Percentiles rank a stretch among this genome's conserved stretches.
These are phyloP conservation scores for Populus deltoides DNA, from an alignment of 345 rosid species.

Conservation along the genomic window DNA sequence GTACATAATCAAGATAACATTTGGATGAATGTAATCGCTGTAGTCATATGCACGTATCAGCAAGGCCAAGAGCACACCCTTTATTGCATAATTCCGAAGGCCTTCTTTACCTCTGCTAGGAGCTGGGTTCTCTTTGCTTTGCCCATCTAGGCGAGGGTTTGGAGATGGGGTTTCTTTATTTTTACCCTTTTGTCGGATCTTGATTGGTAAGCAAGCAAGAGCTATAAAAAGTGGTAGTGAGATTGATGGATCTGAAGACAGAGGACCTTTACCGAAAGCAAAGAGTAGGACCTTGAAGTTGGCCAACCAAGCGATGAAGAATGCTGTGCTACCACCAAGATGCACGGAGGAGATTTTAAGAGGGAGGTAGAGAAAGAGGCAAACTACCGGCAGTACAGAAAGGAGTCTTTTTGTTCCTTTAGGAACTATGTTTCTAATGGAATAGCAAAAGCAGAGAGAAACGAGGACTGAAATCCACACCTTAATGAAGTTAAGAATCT, in stretches of 20 bases:
- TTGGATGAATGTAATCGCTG: slow-evolving; percentile 9
- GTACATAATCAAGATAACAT: not conserved
- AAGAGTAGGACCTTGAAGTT: slow-evolving; percentile 30
- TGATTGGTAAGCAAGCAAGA: slow-evolving; percentile 17
- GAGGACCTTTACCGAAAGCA: slow-evolving; percentile 25
- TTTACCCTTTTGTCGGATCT: not conserved
- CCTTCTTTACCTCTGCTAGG: not conserved
- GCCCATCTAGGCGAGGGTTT: not conserved
- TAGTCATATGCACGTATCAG: slow-evolving; percentile 3
- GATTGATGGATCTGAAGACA: slow-evolving; percentile 6
- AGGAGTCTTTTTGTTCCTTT: slow-evolving; percentile 6
- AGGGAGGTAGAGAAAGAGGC: slow-evolving; percentile 22
- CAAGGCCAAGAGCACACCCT: not conserved
- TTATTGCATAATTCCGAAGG: slow-evolving; percentile 1
- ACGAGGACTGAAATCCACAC: slow-evolving; percentile 9
- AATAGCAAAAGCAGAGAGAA: slow-evolving; percentile 16
- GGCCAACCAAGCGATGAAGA: slow-evolving; percentile 31
- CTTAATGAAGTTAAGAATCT: slow-evolving; percentile 12
- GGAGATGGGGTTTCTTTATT: not conserved
- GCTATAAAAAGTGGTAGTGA: slow-evolving; percentile 9
- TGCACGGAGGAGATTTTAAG: slow-evolving; percentile 8
- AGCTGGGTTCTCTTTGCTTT: not conserved
- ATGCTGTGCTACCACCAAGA: slow-evolving; percentile 19
- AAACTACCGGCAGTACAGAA: slow-evolving; percentile 15
- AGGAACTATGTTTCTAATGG: not conserved